Base-by-base conservation (phyloP, 768 basidiomycete species). In the Coprinopsis sp. region DNA sequence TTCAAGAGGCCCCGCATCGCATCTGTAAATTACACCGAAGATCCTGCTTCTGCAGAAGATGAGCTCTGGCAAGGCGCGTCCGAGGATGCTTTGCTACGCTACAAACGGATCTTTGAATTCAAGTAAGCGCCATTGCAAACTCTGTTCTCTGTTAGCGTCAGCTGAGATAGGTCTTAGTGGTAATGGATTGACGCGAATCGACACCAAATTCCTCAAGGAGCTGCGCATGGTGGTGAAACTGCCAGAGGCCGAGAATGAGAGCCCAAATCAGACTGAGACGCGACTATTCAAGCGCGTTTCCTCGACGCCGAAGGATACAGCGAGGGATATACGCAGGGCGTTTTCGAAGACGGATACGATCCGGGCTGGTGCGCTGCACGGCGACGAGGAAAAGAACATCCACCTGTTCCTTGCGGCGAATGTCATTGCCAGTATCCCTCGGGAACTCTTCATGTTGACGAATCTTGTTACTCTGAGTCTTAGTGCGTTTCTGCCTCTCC, bases 401-500 rank as follows among this genome's bases (percentile, higher is more conserved):
- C 71, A 78, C 23, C 63, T 90, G 4, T 82, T 71, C 50, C 73
- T 88, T 0, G 73, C 69, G 14, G 56, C 64, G 4, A 87, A 88
- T 55, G 50, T 45, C 18, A 82, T 90, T 24, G 61, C 67, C 0
- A 59, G 53, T 8, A 60, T 90, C 3, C 87, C 87, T 3, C 54
- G 58, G 1, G 75, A 81, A 49, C 59, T 90, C 3, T 84, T 86
- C 56, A 60, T 58, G 2, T 59, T 88, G 30, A 61, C 74, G 2
- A 73, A 77, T 39, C 58, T 88, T 33, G 82, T 79, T 1, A 71
- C 86, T 2, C 67, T 90, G 0, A 78, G 75, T 44, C 60, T 89
- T 27, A 72, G 87, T 88, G 56, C 40, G 84, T 74, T 7, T 27
- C 14, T 16, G 42, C 44, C 25, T 39, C 13, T 38, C 25, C 18